Evolutionary conservation across 371 early-diverging fungal species (phyloP), one percentile per base, ranked within the genome.

Genomic region (Mortierella sp.): DNA sequence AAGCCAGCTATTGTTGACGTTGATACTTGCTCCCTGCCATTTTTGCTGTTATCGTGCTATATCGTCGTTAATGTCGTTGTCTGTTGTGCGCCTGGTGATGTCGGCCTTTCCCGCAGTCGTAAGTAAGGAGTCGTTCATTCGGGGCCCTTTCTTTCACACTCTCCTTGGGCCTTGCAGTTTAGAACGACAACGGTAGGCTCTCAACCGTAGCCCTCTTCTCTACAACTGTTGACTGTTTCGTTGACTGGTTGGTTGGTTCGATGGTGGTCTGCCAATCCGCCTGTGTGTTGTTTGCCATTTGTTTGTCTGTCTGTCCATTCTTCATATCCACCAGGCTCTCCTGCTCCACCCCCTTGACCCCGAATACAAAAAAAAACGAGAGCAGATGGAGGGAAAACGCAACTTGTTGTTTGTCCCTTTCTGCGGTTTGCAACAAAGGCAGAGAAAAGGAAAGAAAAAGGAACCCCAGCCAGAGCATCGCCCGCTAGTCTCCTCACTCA

Each of bases 261-360:
- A 4, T 63, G 65, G 10, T 56, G 56, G n/a, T 56, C 10, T 55
- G n/a, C 55, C 55, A 55, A 24, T 7, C 21, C 7, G 55, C 11
- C 29, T 56, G 29, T 29, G 18, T 49, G 49, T 49, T 49, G 18
- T 49, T 49, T 49, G 49, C 49, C 49, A 14, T 49, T 14, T 49
- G 49, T 49, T 55, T 55, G 24, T 55, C 55, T 55, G 56, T 27
- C 10, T 65, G 65, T 65, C 63, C 11, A 16, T 35, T 16, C 63
- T 32, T 63, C 35, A 65, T 41, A 21, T 65, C 65, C 65, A 65
- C 35, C 21, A 65, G 65, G 65, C 65, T 65, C 65, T 65, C 65
- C 38, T 63, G n/a, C 56, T 29, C 29, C 60, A 38, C 18, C 38
- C 60, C 16, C 63, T 65, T 21, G 7, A 58, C 65, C 41, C 24